Base-by-base conservation (phyloP, 2,329 filamentous ascomycete genomes). In the Coniosporium tulheliwenetii region DNA sequence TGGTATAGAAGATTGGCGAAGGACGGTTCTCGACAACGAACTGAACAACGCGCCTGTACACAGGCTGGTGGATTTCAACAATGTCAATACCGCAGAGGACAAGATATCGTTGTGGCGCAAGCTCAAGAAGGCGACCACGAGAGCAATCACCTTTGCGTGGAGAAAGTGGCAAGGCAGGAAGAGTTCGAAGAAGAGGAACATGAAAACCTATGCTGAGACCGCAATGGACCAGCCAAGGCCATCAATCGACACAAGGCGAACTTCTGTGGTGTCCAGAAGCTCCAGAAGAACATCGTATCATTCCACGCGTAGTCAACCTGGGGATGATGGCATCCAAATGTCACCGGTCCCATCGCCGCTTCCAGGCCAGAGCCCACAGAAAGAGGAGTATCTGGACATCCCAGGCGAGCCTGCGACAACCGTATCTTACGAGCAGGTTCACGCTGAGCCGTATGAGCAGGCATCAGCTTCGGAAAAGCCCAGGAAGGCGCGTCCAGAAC, bases 1-100 rank as follows among this genome's bases (percentile, higher is more conserved):
- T 58, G 91, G 79, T 13, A 80, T 96, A 47, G 91, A 98, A 62
- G 91, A 98, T 63, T 96, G 85, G 68, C 75, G 91, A 51, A 74
- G 91, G 62, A 96, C 89, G 0, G 69, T 86, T 35, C 77, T 95
- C 36, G 91, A 98, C 57, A 93, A 80, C 48, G 83, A 94, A 53
- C 71, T 98, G 46, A 98, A 98, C 63, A 96, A 98, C 56, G 91
- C 91, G 2, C 84, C 87, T 0, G 85, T 96, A 8, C 89, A 98
- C 61, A 78, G 89, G 44, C 68, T 98, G 14, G 69, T 85, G 10
- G 80, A 87, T 46, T 96, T 84, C 79, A 73, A 81, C 49, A 98
- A 98, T 51, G 86, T 95, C 51, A 98, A 98, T 51, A 85, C 87
- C 10, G 77, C 81, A 33, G 83, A 86, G 49, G 89, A 95, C 52